Base-by-base conservation (phyloP, 768 basidiomycete genomes). In the Leccinum sublutescens region DNA sequence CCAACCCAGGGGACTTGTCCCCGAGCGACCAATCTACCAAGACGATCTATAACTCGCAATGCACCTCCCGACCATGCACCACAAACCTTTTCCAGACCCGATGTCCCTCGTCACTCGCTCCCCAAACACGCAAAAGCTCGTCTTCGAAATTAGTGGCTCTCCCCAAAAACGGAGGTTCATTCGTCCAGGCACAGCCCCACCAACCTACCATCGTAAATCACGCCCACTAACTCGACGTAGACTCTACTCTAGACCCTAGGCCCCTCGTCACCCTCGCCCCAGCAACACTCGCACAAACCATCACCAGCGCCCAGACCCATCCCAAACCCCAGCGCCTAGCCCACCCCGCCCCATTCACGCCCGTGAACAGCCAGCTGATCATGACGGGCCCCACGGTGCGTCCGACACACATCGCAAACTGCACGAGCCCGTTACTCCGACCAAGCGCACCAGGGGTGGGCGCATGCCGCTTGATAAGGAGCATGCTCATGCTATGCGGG, bases 341-440 rank as follows among this genome's bases (percentile, higher is more conserved):
- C 65, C 56, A 67, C 14, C 15, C n/a, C 7, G 48, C 23, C 49
- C 56, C 62, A 14, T 61, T 67, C 21, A 61, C 11, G 0, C 15
- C 33, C 0, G 66, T 64, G 21, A 67, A 66, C 5, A 66, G 43
- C n/a, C 33, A 9, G 34, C 81, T 65, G 27, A 58, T 52, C 3
- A 54, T 49, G 17, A 82, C 79, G 11, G 86, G 85, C 51, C 78
- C 79, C 43, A 84, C 64, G 1, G 81, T 78, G 10, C 85, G 77
- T 11, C 82, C 77, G 34, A 79, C 60, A 59, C 83, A 83, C 80
- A 84, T 83, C 6, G 78, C 74, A 38, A 82, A 74, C 60, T 86
- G 82, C 14, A 84, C 79, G 14, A 88, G 76, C 14, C 85, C 86
- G 58, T 86, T 87, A 6, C 82, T 82, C n/a, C 78, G 77, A 0